Evolutionary conservation across 352 stramenopile genomes (phyloP).

Genomic region (Globisporangium paddicum): DNA sequence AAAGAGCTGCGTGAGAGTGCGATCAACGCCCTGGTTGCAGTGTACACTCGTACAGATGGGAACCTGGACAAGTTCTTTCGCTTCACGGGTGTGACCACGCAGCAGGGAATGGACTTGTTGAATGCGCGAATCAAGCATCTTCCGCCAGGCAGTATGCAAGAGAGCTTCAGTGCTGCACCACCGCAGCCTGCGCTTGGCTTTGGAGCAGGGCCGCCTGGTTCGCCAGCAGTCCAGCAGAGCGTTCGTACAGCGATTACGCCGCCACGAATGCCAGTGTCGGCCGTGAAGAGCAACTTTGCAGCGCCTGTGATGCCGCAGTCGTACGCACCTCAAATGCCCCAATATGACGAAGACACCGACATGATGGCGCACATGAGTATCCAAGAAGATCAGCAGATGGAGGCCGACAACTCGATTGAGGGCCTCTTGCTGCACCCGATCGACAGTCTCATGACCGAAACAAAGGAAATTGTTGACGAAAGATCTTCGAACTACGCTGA

Average conservation of each 20-base stretch:
- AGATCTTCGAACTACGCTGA: constrained; percentile 47
- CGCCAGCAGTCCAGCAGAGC: constrained; percentile 8
- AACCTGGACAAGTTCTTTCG: constrained; percentile 80
- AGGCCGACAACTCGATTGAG: constrained; percentile 23
- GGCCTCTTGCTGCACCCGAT: constrained; percentile 61
- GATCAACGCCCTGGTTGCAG: constrained; percentile 59
- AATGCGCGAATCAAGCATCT: constrained; percentile 74
- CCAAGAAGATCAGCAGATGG: constrained; percentile 12
- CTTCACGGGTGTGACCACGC: constrained; percentile 60
- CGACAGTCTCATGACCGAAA: constrained; percentile 56
- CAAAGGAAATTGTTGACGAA: constrained; percentile 56
- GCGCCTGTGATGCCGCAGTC: not conserved
- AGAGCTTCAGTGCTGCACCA: constrained; percentile 11
- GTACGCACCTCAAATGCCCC: constrained; percentile 1
- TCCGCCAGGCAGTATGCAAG: constrained; percentile 31
- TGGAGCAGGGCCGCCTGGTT: constrained; percentile 10
- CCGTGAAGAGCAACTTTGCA: constrained; percentile 16
- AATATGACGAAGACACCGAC: constrained; percentile 48
- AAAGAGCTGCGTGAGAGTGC: constrained; percentile 82
- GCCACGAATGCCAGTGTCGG: constrained; percentile 24
- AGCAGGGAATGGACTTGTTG: constrained; percentile 81
- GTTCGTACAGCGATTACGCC: constrained; percentile 7
- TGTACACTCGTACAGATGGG: constrained; percentile 63
- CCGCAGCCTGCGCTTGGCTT: constrained; percentile 18
- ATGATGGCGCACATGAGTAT: constrained; percentile 37